Evolutionary conservation across 2,329 filamentous ascomycete genomes (phyloP), one percentile per base, ranked within the genome.

Genomic region (Sphaerulina musiva): DNA sequence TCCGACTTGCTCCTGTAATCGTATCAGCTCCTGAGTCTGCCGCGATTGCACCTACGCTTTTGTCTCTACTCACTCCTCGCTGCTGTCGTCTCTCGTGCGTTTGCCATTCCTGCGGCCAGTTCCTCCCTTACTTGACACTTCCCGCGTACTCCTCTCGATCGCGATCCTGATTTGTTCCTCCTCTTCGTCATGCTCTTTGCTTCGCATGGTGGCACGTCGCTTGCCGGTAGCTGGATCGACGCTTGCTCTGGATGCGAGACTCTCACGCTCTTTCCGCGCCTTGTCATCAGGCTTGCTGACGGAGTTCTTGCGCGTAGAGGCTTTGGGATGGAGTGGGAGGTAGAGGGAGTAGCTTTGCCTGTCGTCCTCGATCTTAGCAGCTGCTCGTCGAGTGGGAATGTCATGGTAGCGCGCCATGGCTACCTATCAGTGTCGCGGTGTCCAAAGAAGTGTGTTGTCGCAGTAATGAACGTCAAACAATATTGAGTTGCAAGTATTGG

Each of bases 131-230:
- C 76, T 72, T 46, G 78, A 76, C 9, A 80, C 83, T 42, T 95
- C 89, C 66, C 88, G 85, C 73, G 91, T 96, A 75, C 93, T 98
- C 58, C 95, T 91, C 70, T 97, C 92, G 63, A 98, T 90, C 31
- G 92, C 93, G 62, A 87, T 83, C 51, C 90, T 83, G 39, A 98
- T 72, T 65, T 91, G 85, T 69, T 95, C 89, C 64, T 95, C 91
- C 72, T 98, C 93, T 61, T 97, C 91, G 64, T 97, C 97, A 20
- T 90, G 92, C 41, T 92, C 91, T 58, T 92, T 84, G 69, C 93
- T 98, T 68, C 97, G 95, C 89, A 97, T 96, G 6, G 93, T 98
- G 17, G 90, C 95, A 29, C 93, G 82, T 56, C 93, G 83, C 70
- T 96, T 97, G 38, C 85, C 83, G 49, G 81, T 79, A 51, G 82